These are phyloP conservation scores for Cryptococcus floricola DNA, from an alignment of 1,284 basidiomycete genomes.

Conservation along the genomic window DNA sequence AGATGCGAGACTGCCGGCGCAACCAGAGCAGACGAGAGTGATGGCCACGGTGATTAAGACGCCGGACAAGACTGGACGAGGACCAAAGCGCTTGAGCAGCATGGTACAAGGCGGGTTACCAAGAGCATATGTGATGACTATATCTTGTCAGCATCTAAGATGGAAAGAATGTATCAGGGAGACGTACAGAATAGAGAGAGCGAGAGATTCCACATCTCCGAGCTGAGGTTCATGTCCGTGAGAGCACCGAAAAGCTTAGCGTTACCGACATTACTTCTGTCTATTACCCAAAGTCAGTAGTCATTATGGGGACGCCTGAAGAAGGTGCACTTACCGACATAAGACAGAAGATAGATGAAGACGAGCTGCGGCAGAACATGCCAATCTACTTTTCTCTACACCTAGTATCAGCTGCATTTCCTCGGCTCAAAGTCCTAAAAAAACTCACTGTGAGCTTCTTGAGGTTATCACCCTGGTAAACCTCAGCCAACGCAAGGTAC, in stretches of 20 bases:
- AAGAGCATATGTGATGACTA: constrained; percentile 26
- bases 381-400: constrained; percentile 20
- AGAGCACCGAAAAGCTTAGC: constrained; percentile 22
- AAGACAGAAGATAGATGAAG: constrained; percentile 23
- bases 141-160: constrained; percentile 1
- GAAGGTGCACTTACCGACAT: constrained; percentile 10
- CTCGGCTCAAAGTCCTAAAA: background rate
- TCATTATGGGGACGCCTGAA: background rate
- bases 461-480: constrained; percentile 20
- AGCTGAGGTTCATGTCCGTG: background rate
- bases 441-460: constrained; percentile 23
- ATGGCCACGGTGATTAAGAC: constrained; percentile 11
- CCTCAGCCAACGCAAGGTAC: constrained; percentile 18
- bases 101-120: constrained; percentile 21
- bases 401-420: background rate
- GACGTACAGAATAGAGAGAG: constrained; percentile 28
- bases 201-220: constrained; percentile 29
- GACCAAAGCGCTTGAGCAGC: constrained; percentile 20
- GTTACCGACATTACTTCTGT: constrained; percentile 14
- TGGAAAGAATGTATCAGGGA: background rate
- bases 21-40: constrained; percentile 21
- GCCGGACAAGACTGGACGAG: constrained; percentile 18
- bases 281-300: background rate
- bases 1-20: constrained; percentile 14
- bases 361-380: constrained; percentile 18